These are phyloP conservation scores for Microbotryum silenes-acaulis DNA, from an alignment of 1,284 basidiomycete species.

Conservation along the genomic window DNA sequence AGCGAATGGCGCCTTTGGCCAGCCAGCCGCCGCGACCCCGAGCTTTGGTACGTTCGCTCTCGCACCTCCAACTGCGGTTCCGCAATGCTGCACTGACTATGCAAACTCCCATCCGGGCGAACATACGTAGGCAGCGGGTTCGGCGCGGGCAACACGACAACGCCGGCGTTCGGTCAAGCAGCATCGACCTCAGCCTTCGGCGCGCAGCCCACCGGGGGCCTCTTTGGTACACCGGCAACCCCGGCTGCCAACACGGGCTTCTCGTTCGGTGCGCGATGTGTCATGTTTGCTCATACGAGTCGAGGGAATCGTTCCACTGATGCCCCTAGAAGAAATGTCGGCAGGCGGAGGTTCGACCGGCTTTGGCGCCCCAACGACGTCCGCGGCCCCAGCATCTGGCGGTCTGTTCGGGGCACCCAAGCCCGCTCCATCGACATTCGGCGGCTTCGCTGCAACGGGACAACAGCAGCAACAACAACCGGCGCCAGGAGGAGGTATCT, in stretches of 20 bases:
- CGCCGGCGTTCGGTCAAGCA: constrained; percentile 14
- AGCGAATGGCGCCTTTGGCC: neutral
- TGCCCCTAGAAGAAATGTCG: fast-evolving
- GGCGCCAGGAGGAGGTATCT: constrained; percentile 19
- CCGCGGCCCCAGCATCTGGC: constrained; percentile 2
- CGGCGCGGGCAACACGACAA: constrained; percentile 10
- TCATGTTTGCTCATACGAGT: neutral
- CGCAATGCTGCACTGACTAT: neutral
- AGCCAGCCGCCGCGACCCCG: neutral
- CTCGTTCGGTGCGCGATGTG: constrained; percentile 19
- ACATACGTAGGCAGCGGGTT: constrained; percentile 14
- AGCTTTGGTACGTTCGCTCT: neutral
- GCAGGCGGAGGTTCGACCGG: constrained; percentile 10
- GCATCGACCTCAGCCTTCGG: constrained; percentile 21
- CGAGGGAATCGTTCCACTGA: neutral
- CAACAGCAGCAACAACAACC: constrained; percentile 16
- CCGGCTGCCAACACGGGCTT: constrained; percentile 16
- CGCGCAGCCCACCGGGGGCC: neutral
- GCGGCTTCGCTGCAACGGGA: constrained; percentile 16
- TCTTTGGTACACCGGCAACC: constrained; percentile 4
- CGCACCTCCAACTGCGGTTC: neutral
- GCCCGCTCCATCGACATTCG: constrained; percentile 29
- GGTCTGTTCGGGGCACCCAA: constrained; percentile 28
- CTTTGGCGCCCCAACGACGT: constrained; percentile 14
- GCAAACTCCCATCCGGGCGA: no score